Base-by-base conservation (phyloP, 1,284 basidiomycete species). In the Meripilus lineatus region DNA sequence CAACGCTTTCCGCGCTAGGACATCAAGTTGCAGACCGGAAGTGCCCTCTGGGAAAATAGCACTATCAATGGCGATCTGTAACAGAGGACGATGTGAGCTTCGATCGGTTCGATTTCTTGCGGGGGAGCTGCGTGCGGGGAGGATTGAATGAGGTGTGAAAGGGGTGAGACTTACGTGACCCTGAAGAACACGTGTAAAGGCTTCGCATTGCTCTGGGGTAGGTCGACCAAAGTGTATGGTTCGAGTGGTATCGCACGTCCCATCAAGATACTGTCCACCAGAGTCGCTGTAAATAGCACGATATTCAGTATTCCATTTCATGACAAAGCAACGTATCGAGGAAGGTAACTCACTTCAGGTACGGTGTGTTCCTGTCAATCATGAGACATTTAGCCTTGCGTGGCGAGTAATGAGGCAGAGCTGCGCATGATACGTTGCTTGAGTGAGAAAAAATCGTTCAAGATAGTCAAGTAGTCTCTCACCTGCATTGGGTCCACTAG, bases 141-240 rank as follows among this genome's bases (percentile, higher is more conserved):
- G n/a, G n/a, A n/a, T 7, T 14, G 28, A 48, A 49, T 44, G 50
- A 45, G n/a, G n/a, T n/a, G n/a, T n/a, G 50, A 51, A 53, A 46
- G 33, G 42, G 46, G 39, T 40, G 51, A 50, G 40, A 75, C 84
- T 54, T 69, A 89, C 87, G 69, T 99, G 95, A 3, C 95, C 95
- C 66, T 99, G 95, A 42, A 99, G 66, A 21, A 99, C 96, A 20
- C 93, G 75, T 14, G 96, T 99, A 62, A 86, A 98, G 1, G 93
- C 93, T 50, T 94, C 85, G 58, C 83, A 86, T 63, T 93, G 85
- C 52, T 92, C 88, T 2, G 72, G 54, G 4, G 84, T 84, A 5
- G 89, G 89, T 30, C 80, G 76, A 36, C 93, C 93, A 61, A 96
- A 92, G 68, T 93, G 90, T 42, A 90, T 68, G 6, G 93, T 95